Base-by-base conservation (phyloP, 2,329 filamentous ascomycete genomes). In the Chaetoscypha palmicola region DNA sequence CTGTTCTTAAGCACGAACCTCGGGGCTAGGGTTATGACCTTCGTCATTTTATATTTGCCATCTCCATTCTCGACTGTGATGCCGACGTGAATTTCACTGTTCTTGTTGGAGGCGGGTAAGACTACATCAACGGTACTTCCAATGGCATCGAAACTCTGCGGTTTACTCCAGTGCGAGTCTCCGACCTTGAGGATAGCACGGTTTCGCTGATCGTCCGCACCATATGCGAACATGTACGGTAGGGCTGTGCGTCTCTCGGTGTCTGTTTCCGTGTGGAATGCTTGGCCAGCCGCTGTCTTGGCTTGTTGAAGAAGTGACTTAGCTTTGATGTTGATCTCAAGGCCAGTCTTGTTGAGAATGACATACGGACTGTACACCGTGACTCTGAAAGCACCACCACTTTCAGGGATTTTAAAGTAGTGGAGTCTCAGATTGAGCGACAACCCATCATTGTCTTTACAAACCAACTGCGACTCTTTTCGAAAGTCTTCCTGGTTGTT, bases 21-120 rank as follows among this genome's bases (percentile, higher is more conserved):
- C 20, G 94, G 92, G 0, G 92, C 82, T 31, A 98, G 77, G 1
- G 90, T 96, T 20, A 98, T 86, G 10, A 96, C 85, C 68, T 95
- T 97, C 14, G 88, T 94, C 71, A 98, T 73, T 64, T 95, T 97
- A 70, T 97, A 98, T 66, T 98, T 98, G 58, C 92, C 92, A 58
- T 95, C 85, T 9, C 92, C 92, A 46, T 94, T 84, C 46, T 86
- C 80, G 22, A 98, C 83, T 1, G 83, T 91, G 38, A 98, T 80
- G 36, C 92, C 92, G 5, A 94, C 75, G 58, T 97, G 89, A 58
- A 97, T 90, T 63, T 98, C 92, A 2, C 82, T 82, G 45, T 73
- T 75, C 50, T 76, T 71, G 32, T 74, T 76, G 2, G 76, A 67
- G 0, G 89, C 87, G 38, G 85, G 83, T 24, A 98, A 72, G 24